These are phyloP conservation scores for Blastobotrys niveus DNA, from an alignment of 1,139 yeast species.

Conservation along the genomic window DNA sequence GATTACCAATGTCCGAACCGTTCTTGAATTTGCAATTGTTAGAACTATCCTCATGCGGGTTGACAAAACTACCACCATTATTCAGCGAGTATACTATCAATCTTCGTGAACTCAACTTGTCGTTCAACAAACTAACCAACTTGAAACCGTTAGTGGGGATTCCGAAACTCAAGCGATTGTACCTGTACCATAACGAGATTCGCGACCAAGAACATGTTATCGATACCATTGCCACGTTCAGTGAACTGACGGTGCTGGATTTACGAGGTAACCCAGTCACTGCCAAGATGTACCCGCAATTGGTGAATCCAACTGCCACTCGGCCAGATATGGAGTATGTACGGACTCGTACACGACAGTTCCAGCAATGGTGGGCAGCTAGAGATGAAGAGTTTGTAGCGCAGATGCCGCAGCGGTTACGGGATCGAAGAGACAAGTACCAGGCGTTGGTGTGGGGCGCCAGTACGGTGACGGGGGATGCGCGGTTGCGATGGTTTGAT, in stretches of 20 bases:
- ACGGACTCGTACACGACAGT: constrained; percentile 17
- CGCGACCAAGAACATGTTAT: constrained; percentile 23
- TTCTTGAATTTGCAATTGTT: constrained; percentile 32
- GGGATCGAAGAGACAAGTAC: constrained; percentile 16
- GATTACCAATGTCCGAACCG: constrained; percentile 25
- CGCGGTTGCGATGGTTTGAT: constrained; percentile 23
- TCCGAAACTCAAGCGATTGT: constrained; percentile 29
- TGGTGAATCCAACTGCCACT: constrained; percentile 14
- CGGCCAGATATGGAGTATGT: constrained; percentile 17
- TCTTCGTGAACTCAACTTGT: constrained; percentile 32
- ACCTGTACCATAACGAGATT: constrained; percentile 29
- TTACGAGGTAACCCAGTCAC: constrained; percentile 33
- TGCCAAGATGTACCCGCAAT: constrained; percentile 27
- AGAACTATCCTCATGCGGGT: constrained; percentile 30
- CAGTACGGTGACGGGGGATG: constrained; percentile 7
- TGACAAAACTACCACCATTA: constrained; percentile 27
- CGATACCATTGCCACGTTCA: constrained; percentile 23
- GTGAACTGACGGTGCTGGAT: constrained; percentile 28
- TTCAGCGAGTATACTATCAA: constrained; percentile 28
- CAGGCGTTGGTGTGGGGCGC: constrained; percentile 20
- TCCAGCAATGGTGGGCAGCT: constrained; percentile 23
- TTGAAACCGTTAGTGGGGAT: constrained; percentile 27
- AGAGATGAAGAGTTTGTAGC: constrained; percentile 20
- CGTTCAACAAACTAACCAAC: constrained; percentile 30
- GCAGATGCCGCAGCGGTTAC: constrained; percentile 3